These are phyloP conservation scores for Chalaropsis thielavioides DNA, from an alignment of 2,329 filamentous ascomycete genomes.

Conservation along the genomic window DNA sequence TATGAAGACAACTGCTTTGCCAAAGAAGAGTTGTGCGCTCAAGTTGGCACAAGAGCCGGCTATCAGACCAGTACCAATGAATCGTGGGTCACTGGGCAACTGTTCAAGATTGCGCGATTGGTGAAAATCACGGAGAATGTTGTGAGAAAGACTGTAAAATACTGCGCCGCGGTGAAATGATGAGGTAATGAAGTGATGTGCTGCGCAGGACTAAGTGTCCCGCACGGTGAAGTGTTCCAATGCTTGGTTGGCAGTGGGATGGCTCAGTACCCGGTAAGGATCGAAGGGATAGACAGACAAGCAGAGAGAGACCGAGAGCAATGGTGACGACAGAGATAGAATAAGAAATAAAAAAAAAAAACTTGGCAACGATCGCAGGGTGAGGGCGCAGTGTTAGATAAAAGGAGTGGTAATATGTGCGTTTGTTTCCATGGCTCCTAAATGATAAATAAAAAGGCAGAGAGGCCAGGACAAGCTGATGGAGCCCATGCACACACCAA, in stretches of 20 bases:
- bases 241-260: not conserved
- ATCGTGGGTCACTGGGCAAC: no score
- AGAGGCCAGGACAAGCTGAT: slow-evolving; percentile 1
- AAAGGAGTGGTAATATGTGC: not conserved
- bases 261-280: not conserved
- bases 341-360: not conserved
- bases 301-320: not conserved
- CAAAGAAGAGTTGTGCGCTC: not conserved
- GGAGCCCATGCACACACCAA: not conserved
- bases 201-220: not conserved
- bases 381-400: not conserved
- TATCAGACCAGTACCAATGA: not conserved
- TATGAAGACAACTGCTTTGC: no score
- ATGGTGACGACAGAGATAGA: not conserved
- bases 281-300: not conserved
- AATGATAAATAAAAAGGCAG: not conserved
- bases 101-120: no score
- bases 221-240: not conserved
- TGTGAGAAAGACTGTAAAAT: not conserved
- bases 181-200: not conserved
- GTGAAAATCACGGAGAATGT: not conserved
- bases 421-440: not conserved
- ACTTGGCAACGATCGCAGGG: not conserved
- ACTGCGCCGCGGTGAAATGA: not conserved
- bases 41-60: not conserved